Percentiles rank a stretch among this genome's conserved stretches.
These are phyloP conservation scores for Ustilago trichophora DNA, from an alignment of 1,284 basidiomycete genomes.

Conservation along the genomic window DNA sequence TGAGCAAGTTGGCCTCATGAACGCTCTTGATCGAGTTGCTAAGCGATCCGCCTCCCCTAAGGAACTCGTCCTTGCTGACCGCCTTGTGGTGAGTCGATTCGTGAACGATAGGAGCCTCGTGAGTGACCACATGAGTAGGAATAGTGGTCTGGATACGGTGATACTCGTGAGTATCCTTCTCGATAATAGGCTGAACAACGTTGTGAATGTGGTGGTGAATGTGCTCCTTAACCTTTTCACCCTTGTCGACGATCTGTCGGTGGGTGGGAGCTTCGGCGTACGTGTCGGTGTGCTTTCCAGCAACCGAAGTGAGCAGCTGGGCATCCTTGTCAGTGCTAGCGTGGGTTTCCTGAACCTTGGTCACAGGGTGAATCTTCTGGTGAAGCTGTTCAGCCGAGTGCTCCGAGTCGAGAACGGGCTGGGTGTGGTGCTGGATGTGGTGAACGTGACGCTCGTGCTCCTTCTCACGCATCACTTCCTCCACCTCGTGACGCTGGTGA, in stretches of 20 bases:
- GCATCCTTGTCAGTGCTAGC: constrained; percentile 66
- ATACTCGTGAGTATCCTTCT: constrained; percentile 66
- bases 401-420: constrained; percentile 65
- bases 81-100: constrained; percentile 61
- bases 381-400: constrained; percentile 60
- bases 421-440: constrained; percentile 66
- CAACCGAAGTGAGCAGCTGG: constrained; percentile 59
- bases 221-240: constrained; percentile 62
- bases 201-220: constrained; percentile 67
- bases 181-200: constrained; percentile 66
- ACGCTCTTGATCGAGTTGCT: constrained; percentile 40
- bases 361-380: constrained; percentile 56
- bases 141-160: constrained; percentile 63
- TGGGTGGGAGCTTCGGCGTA: constrained; percentile 53
- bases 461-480: constrained; percentile 65
- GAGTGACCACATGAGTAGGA: constrained; percentile 57
- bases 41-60: constrained; percentile 57
- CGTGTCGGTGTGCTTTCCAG: constrained; percentile 55
- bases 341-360: constrained; percentile 61
- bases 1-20: constrained; percentile 53
- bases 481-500: constrained; percentile 65
- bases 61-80: constrained; percentile 59
- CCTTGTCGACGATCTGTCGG: constrained; percentile 64
- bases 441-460: constrained; percentile 66
- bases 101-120: constrained; percentile 66